Evolutionary conservation across 805 yeast species (phyloP).

Genomic region (Nakazawaea ishiwadae): DNA sequence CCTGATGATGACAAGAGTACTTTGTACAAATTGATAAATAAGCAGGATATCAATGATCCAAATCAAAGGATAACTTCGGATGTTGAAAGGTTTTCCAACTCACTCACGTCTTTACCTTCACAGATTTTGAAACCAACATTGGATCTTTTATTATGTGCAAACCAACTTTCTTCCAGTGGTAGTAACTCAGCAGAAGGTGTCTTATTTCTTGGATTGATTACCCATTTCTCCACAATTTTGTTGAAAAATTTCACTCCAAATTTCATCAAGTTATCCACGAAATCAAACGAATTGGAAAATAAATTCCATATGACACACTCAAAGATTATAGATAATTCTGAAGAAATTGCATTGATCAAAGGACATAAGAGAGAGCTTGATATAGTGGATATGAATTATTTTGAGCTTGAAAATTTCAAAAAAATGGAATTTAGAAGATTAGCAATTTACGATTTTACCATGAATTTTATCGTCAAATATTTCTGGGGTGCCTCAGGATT

Average conservation of each 20-base stretch:
- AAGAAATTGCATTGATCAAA: slow-evolving; percentile 80
- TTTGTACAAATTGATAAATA: slow-evolving; percentile 66
- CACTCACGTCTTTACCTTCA: slow-evolving; percentile 72
- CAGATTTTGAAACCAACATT: slow-evolving; percentile 80
- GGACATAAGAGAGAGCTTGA: slow-evolving; percentile 81
- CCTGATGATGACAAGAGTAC: slow-evolving; percentile 67
- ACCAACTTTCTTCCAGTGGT: slow-evolving; percentile 60
- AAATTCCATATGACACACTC: slow-evolving; percentile 80
- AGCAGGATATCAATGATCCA: slow-evolving; percentile 55
- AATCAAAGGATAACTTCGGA: slow-evolving; percentile 83
- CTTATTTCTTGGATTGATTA: slow-evolving; percentile 69
- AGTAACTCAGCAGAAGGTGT: slow-evolving; percentile 79
- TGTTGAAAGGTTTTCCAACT: slow-evolving; percentile 64
- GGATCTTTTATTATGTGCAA: slow-evolving; percentile 76
- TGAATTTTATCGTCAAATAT: slow-evolving; percentile 85
- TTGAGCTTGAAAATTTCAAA: slow-evolving; percentile 72
- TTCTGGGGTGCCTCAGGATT: slow-evolving; percentile 96
- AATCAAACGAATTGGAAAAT: slow-evolving; percentile 78
- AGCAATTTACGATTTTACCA: slow-evolving; percentile 78
- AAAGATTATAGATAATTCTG: slow-evolving; percentile 70
- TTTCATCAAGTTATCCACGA: slow-evolving; percentile 74
- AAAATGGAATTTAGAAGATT: slow-evolving; percentile 67
- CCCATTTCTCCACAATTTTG: slow-evolving; percentile 73
- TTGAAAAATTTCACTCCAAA: slow-evolving; percentile 82
- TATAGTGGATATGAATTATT: slow-evolving; percentile 72